Conservation (phyloP, 352 stramenopile species). For the Phytophthora pseudosyringae region DNA sequence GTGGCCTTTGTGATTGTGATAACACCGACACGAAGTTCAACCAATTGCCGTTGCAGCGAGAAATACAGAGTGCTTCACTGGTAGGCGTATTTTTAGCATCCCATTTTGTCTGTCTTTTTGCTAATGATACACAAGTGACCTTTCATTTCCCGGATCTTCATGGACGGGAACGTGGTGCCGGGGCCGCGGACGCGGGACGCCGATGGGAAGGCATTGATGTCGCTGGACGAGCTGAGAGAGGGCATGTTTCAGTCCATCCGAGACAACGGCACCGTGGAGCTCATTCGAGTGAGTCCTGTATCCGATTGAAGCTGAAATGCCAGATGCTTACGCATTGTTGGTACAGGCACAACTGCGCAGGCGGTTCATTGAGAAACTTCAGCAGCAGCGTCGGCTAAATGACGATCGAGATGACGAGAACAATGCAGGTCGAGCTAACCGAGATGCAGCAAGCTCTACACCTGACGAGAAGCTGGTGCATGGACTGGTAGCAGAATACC, state of each 20-base stretch:
- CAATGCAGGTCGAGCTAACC: constrained; percentile 5
- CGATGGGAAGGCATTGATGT: constrained; percentile 44
- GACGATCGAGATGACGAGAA: constrained; percentile 19
- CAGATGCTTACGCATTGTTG: neutral
- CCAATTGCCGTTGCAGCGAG: too few species aligned
- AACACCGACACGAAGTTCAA: too few species aligned
- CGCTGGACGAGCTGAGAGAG: constrained; percentile 70
- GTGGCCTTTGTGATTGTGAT: too few species aligned
- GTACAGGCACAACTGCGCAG: constrained; percentile 69
- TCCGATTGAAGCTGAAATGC: neutral
- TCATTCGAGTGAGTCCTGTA: constrained; percentile 48
- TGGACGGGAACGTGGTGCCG: constrained; percentile 12
- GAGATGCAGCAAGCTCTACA: constrained; percentile 18
- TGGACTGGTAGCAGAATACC: constrained; percentile 65
- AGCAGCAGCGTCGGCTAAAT: constrained; percentile 34
- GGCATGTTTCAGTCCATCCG: constrained; percentile 77
- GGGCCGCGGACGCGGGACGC: constrained; percentile 11
- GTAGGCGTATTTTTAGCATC: too few species aligned
- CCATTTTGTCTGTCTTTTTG: neutral
- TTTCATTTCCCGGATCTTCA: constrained; percentile 30
- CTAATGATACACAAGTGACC: constrained; percentile 14
- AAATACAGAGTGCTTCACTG: too few species aligned
- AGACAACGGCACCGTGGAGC: constrained; percentile 66
- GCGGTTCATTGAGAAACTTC: constrained; percentile 75
- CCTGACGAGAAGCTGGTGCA: constrained; percentile 65